Conservation (phyloP, 805 yeast genomes). For the Kodamaea kaohsiungensis region DNA sequence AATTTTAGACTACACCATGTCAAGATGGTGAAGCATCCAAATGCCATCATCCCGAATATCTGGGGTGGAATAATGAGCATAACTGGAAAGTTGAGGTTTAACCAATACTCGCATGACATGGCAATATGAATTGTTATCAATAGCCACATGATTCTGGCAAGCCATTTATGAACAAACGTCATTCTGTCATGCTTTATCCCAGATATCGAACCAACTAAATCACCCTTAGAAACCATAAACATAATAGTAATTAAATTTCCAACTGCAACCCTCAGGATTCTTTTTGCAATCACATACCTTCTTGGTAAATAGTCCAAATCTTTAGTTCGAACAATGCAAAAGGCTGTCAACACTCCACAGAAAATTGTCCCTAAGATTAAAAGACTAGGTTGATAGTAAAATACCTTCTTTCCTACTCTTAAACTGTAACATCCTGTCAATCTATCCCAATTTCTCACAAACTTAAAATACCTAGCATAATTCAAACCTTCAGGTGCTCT, state of each 20-base stretch:
- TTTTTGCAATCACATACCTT: conserved; percentile 42
- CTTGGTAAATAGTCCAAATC: conserved; percentile 43
- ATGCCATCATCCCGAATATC: conserved; percentile 51
- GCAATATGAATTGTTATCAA: conserved; percentile 37
- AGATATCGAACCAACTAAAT: conserved; percentile 36
- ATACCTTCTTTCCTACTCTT: conserved; percentile 19
- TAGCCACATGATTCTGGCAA: conserved; percentile 41
- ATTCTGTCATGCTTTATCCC: conserved; percentile 46
- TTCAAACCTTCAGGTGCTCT: neutral
- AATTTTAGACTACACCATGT: conserved; percentile 36
- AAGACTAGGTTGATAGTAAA: conserved; percentile 45
- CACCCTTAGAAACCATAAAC: conserved; percentile 39
- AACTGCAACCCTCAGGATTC: conserved; percentile 41
- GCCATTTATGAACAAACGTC: conserved; percentile 44
- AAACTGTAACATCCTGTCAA: conserved; percentile 27
- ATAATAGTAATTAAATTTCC: conserved; percentile 42
- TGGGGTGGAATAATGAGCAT: conserved; percentile 51
- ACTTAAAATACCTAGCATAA: too few relatives aligned
- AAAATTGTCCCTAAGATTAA: conserved; percentile 27
- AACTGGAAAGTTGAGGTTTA: conserved; percentile 33
- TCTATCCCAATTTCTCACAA: conserved; percentile 29
- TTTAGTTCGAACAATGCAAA: conserved; percentile 31
- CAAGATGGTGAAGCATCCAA: conserved; percentile 35
- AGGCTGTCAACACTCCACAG: conserved; percentile 27
- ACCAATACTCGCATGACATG: conserved; percentile 42